phyloP scores from a whole-genome alignment of 2,329 filamentous ascomycete species.

The Rasamsonia emersonii region DNA sequence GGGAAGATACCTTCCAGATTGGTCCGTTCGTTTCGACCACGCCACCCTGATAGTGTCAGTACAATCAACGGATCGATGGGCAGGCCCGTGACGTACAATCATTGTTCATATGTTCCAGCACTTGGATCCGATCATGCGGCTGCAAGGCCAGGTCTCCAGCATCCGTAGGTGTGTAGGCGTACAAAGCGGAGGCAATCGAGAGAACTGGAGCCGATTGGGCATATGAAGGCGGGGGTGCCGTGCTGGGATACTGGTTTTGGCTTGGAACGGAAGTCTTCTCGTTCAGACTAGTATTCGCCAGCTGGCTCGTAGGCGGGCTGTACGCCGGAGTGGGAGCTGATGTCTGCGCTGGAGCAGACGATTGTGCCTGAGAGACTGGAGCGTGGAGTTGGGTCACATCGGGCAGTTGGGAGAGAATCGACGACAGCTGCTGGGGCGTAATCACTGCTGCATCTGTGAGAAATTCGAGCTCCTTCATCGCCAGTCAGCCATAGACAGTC shows the following conservation, averaged over 20 bases:
- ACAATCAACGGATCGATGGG: neutral
- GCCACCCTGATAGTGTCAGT: conserved; percentile 49
- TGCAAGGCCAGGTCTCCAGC: conserved; percentile 73
- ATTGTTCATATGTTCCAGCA: conserved; percentile 88
- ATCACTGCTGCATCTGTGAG: conserved; percentile 78
- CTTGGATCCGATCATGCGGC: conserved; percentile 68
- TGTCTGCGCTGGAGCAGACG: conserved; percentile 12
- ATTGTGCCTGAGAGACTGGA: conserved; percentile 19
- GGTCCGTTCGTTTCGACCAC: conserved; percentile 76
- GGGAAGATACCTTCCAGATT: conserved; percentile 89
- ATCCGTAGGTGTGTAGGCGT: conserved; percentile 72
- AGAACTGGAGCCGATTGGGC: conserved; percentile 47
- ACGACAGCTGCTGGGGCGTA: conserved; percentile 63
- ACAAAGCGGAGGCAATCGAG: conserved; percentile 69
- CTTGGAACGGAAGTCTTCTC: conserved; percentile 31
- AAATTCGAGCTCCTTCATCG: conserved; percentile 71
- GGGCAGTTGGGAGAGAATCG: conserved; percentile 67
- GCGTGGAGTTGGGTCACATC: conserved; percentile 31
- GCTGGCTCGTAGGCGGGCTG: conserved; percentile 30
- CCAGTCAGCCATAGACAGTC: conserved; percentile 10
- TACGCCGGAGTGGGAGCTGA: conserved; percentile 27
- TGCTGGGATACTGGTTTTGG: conserved; percentile 37
- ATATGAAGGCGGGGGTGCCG: conserved; percentile 43
- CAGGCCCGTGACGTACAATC: conserved; percentile 69
- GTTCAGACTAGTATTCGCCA: conserved; percentile 30